Conservation (phyloP, 139 green algal genomes). For the Dunaliella primolecta region DNA sequence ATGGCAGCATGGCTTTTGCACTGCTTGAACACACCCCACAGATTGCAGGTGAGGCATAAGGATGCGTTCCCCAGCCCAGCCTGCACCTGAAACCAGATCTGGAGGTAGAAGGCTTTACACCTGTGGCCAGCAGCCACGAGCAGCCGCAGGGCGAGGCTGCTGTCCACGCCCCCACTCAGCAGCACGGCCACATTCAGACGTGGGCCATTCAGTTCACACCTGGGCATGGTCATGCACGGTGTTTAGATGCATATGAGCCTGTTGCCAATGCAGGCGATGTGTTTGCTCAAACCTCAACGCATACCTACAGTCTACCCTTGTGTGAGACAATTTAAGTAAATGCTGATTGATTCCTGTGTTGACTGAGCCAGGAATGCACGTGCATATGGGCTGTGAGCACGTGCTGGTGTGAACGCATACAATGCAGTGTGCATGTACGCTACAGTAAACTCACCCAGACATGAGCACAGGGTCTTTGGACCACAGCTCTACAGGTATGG, state of each 20-base stretch:
- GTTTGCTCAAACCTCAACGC: not conserved
- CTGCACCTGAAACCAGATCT: conserved; percentile 96
- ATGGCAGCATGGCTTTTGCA: too few species aligned
- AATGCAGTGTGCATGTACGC: not conserved
- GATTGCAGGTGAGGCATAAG: too few species aligned
- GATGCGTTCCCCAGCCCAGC: too few species aligned
- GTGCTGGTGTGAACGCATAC: not conserved
- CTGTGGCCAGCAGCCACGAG: conserved; percentile 77
- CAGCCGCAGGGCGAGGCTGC: conserved; percentile 85
- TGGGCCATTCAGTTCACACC: conserved; percentile 23
- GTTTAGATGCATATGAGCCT: not conserved
- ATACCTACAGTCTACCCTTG: not conserved
- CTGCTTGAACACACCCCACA: too few species aligned
- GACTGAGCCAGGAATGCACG: not conserved
- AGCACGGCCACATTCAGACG: conserved; percentile 74
- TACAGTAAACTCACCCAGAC: not conserved
- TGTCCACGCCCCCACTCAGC: conserved; percentile 95
- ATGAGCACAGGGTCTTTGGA: conserved; percentile 7
- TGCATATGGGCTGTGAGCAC: not conserved
- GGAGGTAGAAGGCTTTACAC: conserved; percentile 81
- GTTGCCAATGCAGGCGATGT: not conserved
- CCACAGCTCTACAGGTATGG: not conserved
- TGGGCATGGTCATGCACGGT: not conserved
- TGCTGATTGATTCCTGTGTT: not conserved
- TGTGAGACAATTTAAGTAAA: not conserved